phyloP scores from a whole-genome alignment of 192 early-diverging fungal genomes.

The Endogone sp. region DNA sequence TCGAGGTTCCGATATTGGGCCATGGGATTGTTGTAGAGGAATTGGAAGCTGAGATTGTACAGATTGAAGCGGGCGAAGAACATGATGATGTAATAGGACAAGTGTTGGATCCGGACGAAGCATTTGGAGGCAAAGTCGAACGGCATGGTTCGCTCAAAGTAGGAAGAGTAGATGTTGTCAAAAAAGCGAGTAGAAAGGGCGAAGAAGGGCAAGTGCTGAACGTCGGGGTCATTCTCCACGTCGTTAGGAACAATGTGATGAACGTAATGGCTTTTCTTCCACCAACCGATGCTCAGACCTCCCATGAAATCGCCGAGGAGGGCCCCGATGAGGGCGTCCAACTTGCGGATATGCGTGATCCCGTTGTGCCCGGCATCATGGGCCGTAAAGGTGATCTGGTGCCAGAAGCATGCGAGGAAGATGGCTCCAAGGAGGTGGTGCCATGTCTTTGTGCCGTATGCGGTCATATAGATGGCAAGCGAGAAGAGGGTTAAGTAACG shows the following conservation, averaged over 20 bases:
- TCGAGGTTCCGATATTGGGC: conserved; percentile 77
- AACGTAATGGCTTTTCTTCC: conserved; percentile 96
- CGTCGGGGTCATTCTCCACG: conserved; percentile 93
- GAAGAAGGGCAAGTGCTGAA: conserved; percentile 96
- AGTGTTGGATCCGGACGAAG: conserved; percentile 82
- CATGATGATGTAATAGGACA: conserved; percentile 81
- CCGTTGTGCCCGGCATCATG: conserved; percentile 98
- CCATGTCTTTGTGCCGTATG: conserved; percentile 42
- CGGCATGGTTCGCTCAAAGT: conserved; percentile 75
- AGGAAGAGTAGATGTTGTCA: conserved; percentile 82
- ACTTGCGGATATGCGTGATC: conserved; percentile 67
- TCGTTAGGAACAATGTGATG: conserved; percentile 97
- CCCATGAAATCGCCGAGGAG: conserved; percentile 76
- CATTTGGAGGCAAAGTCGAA: conserved; percentile 75
- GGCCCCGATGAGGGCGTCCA: conserved; percentile 83
- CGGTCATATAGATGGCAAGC: conserved; percentile 36
- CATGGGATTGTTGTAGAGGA: conserved; percentile 58
- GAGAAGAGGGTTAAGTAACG: conserved; percentile 44
- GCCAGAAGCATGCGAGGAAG: conserved; percentile 74
- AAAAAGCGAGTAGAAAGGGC: conserved; percentile 81
- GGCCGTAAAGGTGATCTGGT: conserved; percentile 89
- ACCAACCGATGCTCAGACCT: conserved; percentile 93
- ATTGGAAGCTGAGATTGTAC: conserved; percentile 68
- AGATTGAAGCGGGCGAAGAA: conserved; percentile 93
- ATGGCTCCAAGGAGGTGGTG: conserved; percentile 55